Percentiles rank a stretch among this genome's conserved stretches.
phyloP scores from a whole-genome alignment of 305 asterid genomes.

The Fraxinus xanthoxyloides region DNA sequence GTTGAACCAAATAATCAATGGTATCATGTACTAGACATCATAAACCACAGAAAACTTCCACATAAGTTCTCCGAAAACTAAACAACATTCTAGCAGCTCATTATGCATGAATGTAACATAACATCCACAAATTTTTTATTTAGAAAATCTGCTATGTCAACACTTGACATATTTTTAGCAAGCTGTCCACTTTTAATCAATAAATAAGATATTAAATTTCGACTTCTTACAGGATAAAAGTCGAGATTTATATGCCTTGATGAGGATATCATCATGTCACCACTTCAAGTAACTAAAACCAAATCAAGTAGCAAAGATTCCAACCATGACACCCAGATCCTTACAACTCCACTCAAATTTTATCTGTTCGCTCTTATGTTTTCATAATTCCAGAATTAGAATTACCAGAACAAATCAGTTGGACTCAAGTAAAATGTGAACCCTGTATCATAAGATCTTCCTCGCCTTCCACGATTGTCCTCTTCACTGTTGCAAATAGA shows the following conservation, averaged over 20 bases:
- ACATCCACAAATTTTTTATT: background rate
- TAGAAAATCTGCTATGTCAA: background rate
- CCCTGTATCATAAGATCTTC: conserved; percentile 61
- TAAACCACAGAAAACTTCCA: background rate
- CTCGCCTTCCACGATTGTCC: conserved; percentile 70
- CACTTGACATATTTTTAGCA: background rate
- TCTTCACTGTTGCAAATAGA: conserved; percentile 57
- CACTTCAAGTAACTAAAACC: background rate
- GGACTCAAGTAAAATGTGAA: conserved; percentile 55
- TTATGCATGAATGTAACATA: background rate
- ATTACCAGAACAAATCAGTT: conserved; percentile 71
- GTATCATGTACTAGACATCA: background rate
- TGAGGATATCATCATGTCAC: background rate
- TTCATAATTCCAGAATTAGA: conserved; percentile 15
- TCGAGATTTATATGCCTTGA: background rate
- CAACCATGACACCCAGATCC: conserved; percentile 13
- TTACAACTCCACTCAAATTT: conserved; percentile 10
- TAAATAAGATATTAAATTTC: background rate
- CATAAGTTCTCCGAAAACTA: background rate
- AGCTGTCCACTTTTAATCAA: background rate
- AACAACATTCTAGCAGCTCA: background rate
- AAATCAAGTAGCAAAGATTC: conserved; percentile 2
- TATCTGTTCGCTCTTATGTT: background rate
- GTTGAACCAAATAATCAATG: conserved; percentile 1
- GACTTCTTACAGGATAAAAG: background rate